Percentiles rank a stretch among this genome's conserved stretches.
Evolutionary conservation across 2,329 filamentous ascomycete species (phyloP).

Genomic region (Rosellinia necatrix): DNA sequence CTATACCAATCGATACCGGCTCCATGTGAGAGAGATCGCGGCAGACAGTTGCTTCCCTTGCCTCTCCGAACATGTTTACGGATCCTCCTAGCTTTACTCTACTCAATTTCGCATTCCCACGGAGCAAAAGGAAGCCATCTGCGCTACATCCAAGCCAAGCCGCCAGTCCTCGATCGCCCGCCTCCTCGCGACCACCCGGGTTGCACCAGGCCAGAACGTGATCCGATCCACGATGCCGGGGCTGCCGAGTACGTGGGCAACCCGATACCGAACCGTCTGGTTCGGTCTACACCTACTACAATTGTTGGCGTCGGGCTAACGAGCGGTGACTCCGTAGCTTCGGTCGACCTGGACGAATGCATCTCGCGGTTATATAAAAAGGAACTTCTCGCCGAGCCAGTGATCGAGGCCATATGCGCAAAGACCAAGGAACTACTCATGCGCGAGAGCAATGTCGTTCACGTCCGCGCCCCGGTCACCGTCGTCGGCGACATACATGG

Average conservation of each 20-base stretch:
- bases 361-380: constrained; percentile 96
- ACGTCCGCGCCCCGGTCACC: constrained; percentile 92
- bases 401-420: constrained; percentile 98
- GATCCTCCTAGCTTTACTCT: constrained; percentile 38
- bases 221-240: constrained; percentile 52
- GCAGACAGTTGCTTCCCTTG: constrained; percentile 26
- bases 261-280: not conserved
- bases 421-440: constrained; percentile 99
- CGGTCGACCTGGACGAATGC: constrained; percentile 98
- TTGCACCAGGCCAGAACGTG: constrained; percentile 17
- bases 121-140: constrained; percentile 41
- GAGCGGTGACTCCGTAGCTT: constrained; percentile 59
- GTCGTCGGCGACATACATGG: constrained; percentile 98
- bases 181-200: constrained; percentile 19
- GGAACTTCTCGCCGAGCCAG: constrained; percentile 93
- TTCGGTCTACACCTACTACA: constrained; percentile 3
- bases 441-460: constrained; percentile 99
- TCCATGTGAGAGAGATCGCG: constrained; percentile 39
- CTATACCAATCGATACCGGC: constrained; percentile 26
- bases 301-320: constrained; percentile 20
- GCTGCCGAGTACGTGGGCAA: constrained; percentile 55
- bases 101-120: constrained; percentile 40
- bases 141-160: constrained; percentile 8
- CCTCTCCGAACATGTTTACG: constrained; percentile 42
- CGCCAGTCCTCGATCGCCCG: constrained; percentile 17